Percentiles rank a stretch among this genome's conserved stretches.
These are phyloP conservation scores for Solanum pinnatisectum DNA, from an alignment of 257 asterid species.

Conservation along the genomic window DNA sequence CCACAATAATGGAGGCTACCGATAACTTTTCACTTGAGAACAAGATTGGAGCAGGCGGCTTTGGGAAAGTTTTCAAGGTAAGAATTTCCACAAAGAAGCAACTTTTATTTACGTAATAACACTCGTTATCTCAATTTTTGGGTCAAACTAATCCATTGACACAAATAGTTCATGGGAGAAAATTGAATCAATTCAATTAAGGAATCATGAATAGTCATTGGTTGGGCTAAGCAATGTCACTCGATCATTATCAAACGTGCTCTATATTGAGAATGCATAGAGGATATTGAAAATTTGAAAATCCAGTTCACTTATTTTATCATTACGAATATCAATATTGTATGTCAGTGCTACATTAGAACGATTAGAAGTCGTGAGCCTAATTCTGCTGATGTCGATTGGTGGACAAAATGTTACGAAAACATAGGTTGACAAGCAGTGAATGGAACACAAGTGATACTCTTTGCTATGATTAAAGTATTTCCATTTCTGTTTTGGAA, in stretches of 20 bases:
- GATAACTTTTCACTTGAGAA: constrained; percentile 15
- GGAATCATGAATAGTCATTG: background rate
- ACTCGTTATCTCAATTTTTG: background rate
- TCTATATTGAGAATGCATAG: background rate
- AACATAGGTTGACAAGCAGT: background rate
- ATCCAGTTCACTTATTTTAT: background rate
- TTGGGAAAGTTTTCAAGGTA: constrained; percentile 29
- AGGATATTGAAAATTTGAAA: background rate
- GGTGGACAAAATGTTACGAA: background rate
- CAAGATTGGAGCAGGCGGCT: constrained; percentile 25
- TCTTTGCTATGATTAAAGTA: background rate
- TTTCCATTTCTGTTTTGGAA: background rate
- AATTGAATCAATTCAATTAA: background rate
- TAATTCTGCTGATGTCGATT: background rate
- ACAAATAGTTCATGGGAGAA: background rate
- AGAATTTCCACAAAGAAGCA: background rate
- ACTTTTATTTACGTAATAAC: background rate
- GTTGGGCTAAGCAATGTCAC: background rate
- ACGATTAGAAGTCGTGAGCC: background rate
- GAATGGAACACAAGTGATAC: background rate
- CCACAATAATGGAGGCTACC: constrained; percentile 14
- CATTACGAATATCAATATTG: background rate
- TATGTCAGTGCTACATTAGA: background rate
- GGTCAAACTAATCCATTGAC: background rate
- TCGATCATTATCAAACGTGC: background rate